Base-by-base conservation (phyloP, 2,329 filamentous ascomycete genomes). In the Lojkania enalia region DNA sequence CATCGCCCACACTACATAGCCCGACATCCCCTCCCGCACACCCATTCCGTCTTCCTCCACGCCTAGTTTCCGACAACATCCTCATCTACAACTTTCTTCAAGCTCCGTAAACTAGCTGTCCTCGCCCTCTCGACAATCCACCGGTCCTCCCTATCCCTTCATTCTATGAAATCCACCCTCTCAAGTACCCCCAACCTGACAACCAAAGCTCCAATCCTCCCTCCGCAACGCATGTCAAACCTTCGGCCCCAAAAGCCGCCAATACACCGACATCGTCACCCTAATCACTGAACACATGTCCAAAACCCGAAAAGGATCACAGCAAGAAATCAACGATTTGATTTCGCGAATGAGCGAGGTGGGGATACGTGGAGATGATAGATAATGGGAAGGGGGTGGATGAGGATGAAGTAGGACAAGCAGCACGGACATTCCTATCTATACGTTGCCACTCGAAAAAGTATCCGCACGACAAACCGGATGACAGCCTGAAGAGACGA, bases 221-320 rank as follows among this genome's bases (percentile, higher is more conserved):
- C 57, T 69, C 16, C 67, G 64, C 44, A 70, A 70, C 27, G 55
- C 62, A 7, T 55, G 61, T 5, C 42, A 61, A 9, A 68, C 67
- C 1, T 68, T 70, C 42, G 66, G 67, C 4, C 42, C 55, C 1
- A 11, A 49, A 1, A 69, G 66, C 44, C 36, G 44, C 9, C 66
- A 69, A 29, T 69, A 67, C 42, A 47, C 39, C 30, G 45, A 43
- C 37, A 63, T 69, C 39, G 64, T 64, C 37, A 49, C 51, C 30
- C 59, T 67, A 48, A 51, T 66, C 2, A 62, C 67, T 12, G 65
- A 66, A 38, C 56, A 69, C 20, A 52, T 51, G 29, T 57, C 58
- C 0, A 63, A 62, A 18, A 42, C 57, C 25, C 61, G 60, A 20
- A 51, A 61, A 31, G 6, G 6, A 6, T 3, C 15, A 20, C 4